phyloP scores from a whole-genome alignment of 495 filamentous ascomycete species.

The Rhypophila decipiens region DNA sequence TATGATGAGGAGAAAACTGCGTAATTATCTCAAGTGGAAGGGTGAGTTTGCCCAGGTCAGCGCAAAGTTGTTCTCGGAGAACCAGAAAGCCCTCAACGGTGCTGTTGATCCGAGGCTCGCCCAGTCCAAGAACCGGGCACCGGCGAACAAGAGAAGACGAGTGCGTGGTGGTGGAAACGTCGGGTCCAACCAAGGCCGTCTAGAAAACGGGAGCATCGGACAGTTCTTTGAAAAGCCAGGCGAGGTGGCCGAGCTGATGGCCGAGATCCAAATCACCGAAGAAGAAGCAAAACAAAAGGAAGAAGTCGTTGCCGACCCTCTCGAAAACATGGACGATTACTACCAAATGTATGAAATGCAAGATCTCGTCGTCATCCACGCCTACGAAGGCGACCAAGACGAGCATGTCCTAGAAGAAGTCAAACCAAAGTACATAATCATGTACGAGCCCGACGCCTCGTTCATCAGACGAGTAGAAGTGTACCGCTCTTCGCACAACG shows the following conservation, averaged over 20 bases:
- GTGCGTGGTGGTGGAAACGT: slow-evolving; percentile 72
- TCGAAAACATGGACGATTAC: slow-evolving; percentile 85
- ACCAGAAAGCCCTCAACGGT: slow-evolving; percentile 70
- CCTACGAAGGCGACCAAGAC: slow-evolving; percentile 88
- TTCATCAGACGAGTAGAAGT: slow-evolving; percentile 95
- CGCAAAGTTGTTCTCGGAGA: slow-evolving; percentile 63
- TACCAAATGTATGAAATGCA: slow-evolving; percentile 92
- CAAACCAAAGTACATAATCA: slow-evolving; percentile 89
- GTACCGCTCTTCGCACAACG: slow-evolving; percentile 87
- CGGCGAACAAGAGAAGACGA: slow-evolving; percentile 81
- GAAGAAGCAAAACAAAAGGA: slow-evolving; percentile 71
- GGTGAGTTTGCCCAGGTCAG: slow-evolving; percentile 79
- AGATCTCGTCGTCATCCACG: slow-evolving; percentile 80
- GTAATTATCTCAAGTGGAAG: slow-evolving; percentile 92
- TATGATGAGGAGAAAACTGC: slow-evolving; percentile 82
- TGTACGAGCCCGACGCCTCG: slow-evolving; percentile 96
- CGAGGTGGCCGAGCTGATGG: slow-evolving; percentile 52
- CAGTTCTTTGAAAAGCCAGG: slow-evolving; percentile 45
- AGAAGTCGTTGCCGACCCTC: slow-evolving; percentile 71
- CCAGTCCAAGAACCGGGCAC: slow-evolving; percentile 43
- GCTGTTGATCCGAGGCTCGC: slow-evolving; percentile 43
- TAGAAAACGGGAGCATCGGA: slow-evolving; percentile 41
- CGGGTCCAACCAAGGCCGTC: slow-evolving; percentile 41
- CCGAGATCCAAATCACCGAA: slow-evolving; percentile 66
- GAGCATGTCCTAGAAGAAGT: slow-evolving; percentile 92